phyloP scores from a whole-genome alignment of 1,284 basidiomycete genomes.

The Heterobasidion occidentale region DNA sequence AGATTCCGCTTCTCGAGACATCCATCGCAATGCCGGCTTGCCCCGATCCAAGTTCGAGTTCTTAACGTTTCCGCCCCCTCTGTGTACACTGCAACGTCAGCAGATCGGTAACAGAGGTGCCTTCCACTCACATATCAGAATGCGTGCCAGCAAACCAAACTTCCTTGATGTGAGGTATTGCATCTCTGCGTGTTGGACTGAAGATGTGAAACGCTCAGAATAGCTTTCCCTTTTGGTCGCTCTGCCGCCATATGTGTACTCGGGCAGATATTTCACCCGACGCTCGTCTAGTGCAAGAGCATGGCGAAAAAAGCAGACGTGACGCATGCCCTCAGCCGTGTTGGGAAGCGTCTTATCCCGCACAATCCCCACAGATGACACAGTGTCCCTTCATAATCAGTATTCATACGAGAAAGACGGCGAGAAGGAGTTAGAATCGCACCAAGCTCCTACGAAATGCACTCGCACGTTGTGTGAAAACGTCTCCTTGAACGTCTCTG shows the following conservation, averaged over 20 bases:
- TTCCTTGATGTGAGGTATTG: constrained; percentile 8
- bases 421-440: constrained; percentile 1
- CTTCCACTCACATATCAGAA: constrained; percentile 15
- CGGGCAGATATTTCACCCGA: constrained; percentile 17
- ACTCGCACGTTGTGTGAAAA: constrained; percentile 19
- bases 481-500: constrained; percentile 18
- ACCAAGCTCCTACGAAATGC: constrained; percentile 33
- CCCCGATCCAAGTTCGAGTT: constrained; percentile 9
- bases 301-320: constrained; percentile 25
- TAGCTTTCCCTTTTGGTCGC: neutral
- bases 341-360: constrained; percentile 17
- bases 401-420: neutral
- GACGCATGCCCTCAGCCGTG: constrained; percentile 13
- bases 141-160: constrained; percentile 18
- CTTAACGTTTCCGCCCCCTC: constrained; percentile 13
- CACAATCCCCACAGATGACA: constrained; percentile 25
- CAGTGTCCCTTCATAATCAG: constrained; percentile 16
- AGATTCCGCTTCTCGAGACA: constrained; percentile 11
- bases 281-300: constrained; percentile 20
- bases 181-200: neutral
- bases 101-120: neutral
- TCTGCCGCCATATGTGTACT: constrained; percentile 5
- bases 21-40: constrained; percentile 11
- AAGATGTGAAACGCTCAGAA: neutral
- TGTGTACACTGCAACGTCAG: neutral